Base-by-base conservation (phyloP, 768 basidiomycete genomes). In the Pulveroboletus sp. region DNA sequence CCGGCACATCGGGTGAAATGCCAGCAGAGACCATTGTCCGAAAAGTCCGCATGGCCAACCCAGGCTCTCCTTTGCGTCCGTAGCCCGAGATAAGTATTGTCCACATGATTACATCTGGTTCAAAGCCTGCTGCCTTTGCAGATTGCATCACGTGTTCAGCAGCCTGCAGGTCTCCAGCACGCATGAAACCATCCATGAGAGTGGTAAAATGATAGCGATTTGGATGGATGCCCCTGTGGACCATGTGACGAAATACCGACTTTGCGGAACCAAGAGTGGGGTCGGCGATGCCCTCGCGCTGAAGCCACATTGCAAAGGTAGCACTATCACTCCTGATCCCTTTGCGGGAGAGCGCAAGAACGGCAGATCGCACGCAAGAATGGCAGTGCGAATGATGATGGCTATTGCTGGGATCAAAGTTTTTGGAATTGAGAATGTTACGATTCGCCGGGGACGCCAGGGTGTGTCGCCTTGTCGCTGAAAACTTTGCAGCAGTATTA, bases 51-150 rank as follows among this genome's bases (percentile, higher is more conserved):
- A 78, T 66, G 0, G 87, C 87, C 23, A 68, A 61, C 4, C 69
- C 68, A 6, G 85, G 79, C 27, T 80, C 68, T 13, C 79, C 77
- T 43, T 74, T 72, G n/a, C 80, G 78, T 19, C 79, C 85, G 63
- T 84, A 78, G 3, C 86, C 90, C 31, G 75, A 72, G 56, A 94
- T 83, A 51, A 94, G 75, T 52, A 85, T 82, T 21, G 90, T 91
- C 72, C 82, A 87, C 76, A 88, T 80, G 38, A 84, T 76, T 17
- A 79, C 74, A 55, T 83, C 81, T 19, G 83, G 78, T 20, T 71
- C 65, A 50, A 85, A 62, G 21, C 82, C 80, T 5, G 75, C 72
- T 34, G 70, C 66, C 34, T 63, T 58, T 23, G 82, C 79, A 16
- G 79, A 67, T 50, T 66, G 68, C 72, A 94, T 75, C 36, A 82